Base-by-base conservation (phyloP, 176 grass and related monocot genomes). In the Miscanthus lutarioriparius region DNA sequence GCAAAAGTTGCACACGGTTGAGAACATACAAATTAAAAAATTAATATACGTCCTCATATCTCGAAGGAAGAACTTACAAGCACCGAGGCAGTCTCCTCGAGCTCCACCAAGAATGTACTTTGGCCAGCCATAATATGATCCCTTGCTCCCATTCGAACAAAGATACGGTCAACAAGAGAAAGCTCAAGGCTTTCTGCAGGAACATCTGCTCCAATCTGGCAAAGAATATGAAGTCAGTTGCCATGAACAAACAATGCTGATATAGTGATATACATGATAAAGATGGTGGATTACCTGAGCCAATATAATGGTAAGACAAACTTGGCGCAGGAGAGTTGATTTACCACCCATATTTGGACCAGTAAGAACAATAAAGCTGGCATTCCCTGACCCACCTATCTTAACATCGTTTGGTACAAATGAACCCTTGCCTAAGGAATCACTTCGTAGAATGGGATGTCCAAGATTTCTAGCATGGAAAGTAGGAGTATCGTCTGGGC, bases 341-440 rank as follows among this genome's bases (percentile, higher is more conserved):
- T 98, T 98, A 62, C 96, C 96, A 80, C 96, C 96, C 96, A 98
- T 98, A 90, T 98, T 95, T 16, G 93, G 96, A 70, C 96, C 96
- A 70, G 96, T 98, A 67, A 98, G 85, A 89, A 98, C 82, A 81
- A 98, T 93, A 84, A 95, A 93, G 54, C 87, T 93, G 64, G 91
- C 73, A 64, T 88, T 83, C 19, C 84, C 84, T 17, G 74, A 58
- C 40, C 88, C 86, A 73, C 96, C 96, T 81, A 98, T 93, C 64
- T 76, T 93, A 74, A 98, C 81, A 78, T 95, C 77, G 83, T 98
- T 98, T 9, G 91, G 89, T 68, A 98, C 96, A 81, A 98, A 98
- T 54, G 87, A 93, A 78, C 96, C 96, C 80, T 81, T 93, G 80
- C 89, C 87, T 86, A 95, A 87, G 28, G 83, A 84, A 88, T 98